Conservation (phyloP, 2,329 filamentous ascomycete species). For the Pseudogymnoascus sp. region DNA sequence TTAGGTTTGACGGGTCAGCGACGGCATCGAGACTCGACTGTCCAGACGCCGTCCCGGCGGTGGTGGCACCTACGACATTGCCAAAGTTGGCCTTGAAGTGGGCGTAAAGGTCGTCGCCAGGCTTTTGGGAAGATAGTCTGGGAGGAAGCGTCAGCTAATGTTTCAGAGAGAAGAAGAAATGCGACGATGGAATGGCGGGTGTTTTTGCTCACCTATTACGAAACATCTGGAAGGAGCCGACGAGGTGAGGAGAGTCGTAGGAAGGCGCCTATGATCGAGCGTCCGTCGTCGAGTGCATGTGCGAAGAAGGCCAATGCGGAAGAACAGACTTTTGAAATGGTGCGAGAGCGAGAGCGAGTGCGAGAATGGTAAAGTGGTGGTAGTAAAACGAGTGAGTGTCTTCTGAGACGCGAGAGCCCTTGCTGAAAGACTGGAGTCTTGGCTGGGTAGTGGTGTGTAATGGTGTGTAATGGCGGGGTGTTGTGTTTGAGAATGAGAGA, state of each 20-base stretch:
- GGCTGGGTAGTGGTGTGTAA: too few species aligned
- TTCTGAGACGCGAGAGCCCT: not conserved
- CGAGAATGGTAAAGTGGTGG: not conserved
- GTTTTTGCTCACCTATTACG: constrained; percentile 28
- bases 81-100: constrained; percentile 80
- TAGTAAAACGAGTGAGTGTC: not conserved
- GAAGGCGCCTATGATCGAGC: constrained; percentile 3
- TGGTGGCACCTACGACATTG: constrained; percentile 52
- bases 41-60: constrained; percentile 13
- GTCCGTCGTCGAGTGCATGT: not conserved
- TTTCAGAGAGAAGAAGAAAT: not conserved
- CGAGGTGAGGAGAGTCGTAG: not conserved
- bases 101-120: constrained; percentile 73
- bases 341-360: not conserved
- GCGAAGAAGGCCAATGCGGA: not conserved
- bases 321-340: not conserved
- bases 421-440: not conserved
- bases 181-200: not conserved
- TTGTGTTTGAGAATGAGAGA: not conserved
- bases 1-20: not conserved
- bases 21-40: not conserved
- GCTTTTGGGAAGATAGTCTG: constrained; percentile 63
- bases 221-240: constrained; percentile 27
- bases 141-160: constrained; percentile 16
- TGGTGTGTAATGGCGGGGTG: not conserved